Base-by-base conservation (phyloP, 257 asterid genomes). In the Ballota nigra region DNA sequence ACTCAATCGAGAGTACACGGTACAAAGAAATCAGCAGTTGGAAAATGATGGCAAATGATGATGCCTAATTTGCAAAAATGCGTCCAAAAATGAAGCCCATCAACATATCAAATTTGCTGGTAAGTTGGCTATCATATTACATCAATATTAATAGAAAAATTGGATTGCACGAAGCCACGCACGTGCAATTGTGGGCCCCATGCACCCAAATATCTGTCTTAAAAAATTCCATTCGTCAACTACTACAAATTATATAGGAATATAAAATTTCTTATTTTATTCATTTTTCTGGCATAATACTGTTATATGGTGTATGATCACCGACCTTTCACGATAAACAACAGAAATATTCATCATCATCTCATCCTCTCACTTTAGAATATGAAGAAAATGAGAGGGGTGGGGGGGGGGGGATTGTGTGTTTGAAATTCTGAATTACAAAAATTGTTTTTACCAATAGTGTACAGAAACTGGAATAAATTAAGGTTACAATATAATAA, bases 401-500 rank as follows among this genome's bases (percentile, higher is more conserved):
- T 10, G 51, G 45, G 45, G 43, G 13, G 45, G 34, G 34, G 34
- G 3, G 34, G 34, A 29, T 1, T 4, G 34, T 4, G 34, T 4
- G 2, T 53, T 60, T 15, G 28, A 66, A 51, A 11, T 38, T 68
- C 69, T 33, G 63, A 45, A 28, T 28, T 72, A 60, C 78, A 74
- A 73, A 77, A 70, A 55, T 8, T 53, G 70, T 41, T 51, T 65
- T 52, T 22, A n/a, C 47, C 57, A 13, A 58, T 64, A 67, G 72
- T 65, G 22, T 43, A 73, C 69, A 73, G 29, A 11, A 23, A 12
- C 4, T 45, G 58, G 52, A 24, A 68, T 63, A 71, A 52, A 68
- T 67, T 73, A 77, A 66, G 71, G 52, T 68, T 56, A 82, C 80
- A 77, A 65, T 66, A 69, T 41, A 45, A 69, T 73, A 58, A 56